Conservation (phyloP, 2,329 filamentous ascomycete species). For the Colletotrichum liaoningense region DNA sequence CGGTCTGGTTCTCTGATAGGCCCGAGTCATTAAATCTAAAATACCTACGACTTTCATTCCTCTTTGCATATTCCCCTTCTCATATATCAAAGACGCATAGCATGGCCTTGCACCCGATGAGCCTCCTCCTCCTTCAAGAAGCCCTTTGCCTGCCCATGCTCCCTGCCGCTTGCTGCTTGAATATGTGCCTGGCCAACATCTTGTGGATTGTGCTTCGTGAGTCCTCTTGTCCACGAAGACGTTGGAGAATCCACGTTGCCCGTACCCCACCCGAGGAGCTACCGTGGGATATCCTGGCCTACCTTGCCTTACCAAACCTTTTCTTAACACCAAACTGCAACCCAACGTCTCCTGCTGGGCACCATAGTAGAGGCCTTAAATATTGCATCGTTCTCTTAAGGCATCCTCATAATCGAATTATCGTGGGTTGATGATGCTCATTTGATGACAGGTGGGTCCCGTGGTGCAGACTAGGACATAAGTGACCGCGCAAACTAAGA, state of each 20-base stretch:
- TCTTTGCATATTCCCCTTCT: not conserved
- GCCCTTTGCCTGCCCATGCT: not conserved
- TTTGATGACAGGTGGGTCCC: not conserved
- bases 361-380: not conserved
- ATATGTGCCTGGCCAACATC: not conserved
- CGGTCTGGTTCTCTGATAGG: conserved; percentile 36
- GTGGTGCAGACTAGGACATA: not conserved
- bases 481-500: not conserved
- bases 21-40: conserved; percentile 36
- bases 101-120: not conserved
- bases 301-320: conserved; percentile 12
- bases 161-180: not conserved
- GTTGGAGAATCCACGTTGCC: conserved; percentile 23
- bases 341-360: not conserved
- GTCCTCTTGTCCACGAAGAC: conserved; percentile 11
- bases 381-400: not conserved
- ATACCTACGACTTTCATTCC: conserved; percentile 9
- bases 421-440: not conserved
- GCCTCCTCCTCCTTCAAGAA: not conserved
- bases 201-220: conserved; percentile 10
- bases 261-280: conserved; percentile 28
- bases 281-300: conserved; percentile 18
- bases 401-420: not conserved
- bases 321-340: not conserved
- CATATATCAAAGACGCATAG: not conserved